Base-by-base conservation (phyloP, 371 early-diverging fungal species). In the Syncephalastrum racemosum region DNA sequence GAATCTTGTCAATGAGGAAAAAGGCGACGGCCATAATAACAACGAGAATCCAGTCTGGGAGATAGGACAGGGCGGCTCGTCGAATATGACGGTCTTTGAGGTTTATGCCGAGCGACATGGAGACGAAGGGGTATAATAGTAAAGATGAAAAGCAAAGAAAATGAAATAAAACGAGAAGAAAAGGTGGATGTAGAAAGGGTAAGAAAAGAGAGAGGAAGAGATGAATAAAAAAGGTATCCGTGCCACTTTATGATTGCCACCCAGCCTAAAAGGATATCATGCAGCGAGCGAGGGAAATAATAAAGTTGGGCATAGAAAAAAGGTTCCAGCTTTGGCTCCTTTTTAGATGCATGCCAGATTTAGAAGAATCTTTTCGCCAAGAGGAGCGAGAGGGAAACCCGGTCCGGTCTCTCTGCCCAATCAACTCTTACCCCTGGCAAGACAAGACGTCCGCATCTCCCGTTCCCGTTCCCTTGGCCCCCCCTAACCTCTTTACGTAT, bases 1-100 rank as follows among this genome's bases (percentile, higher is more conserved):
- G 65, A 19, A 89, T 62, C 23, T 64, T 64, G 52, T 87, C 85
- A 47, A 90, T 69, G 43, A 73, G 64, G 27, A 73, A 80, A 63
- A 85, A 88, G 19, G 71, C 73, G 6, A 61, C 65, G 0, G 80
- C 71, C 79, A 90, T 84, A 14, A 83, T 56, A 1, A 84, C 40
- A 16, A 89, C 80, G 8, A 88, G 64, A 0, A 74, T 22, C 86
- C 90, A 90, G 70, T 90, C 91, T 16, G 73, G 72, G 27, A 73
- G 47, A 57, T 89, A 90, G 4, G 85, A 84, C 53, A 83, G 50
- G 2, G 75, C 41, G 45, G 87, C 68, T 7, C 71, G 64, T 25
- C 56, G 63, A 4, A 68, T 62, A 19, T 66, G 55, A 41, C 72
- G 70, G 19, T 63, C 55, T 53, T 62, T 55, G 51, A 60, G 61